These are phyloP conservation scores for Anisodus acutangulus DNA, from an alignment of 257 asterid species.

Conservation along the genomic window DNA sequence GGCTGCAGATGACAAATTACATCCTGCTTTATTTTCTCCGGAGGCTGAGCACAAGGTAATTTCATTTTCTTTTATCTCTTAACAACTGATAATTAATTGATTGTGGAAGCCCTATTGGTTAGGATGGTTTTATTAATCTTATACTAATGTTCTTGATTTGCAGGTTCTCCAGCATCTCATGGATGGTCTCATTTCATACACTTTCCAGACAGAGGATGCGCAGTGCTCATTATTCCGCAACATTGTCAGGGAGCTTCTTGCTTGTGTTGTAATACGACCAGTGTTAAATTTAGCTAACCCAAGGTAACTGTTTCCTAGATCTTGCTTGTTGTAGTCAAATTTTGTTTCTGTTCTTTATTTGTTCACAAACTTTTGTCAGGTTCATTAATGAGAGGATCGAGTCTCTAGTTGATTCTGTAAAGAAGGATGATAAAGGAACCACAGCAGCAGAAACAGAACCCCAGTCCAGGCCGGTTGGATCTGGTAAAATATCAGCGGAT, in stretches of 20 bases:
- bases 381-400: constrained; percentile 93
- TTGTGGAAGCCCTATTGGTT: not conserved
- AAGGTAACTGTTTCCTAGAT: constrained; percentile 49
- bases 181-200: constrained; percentile 76
- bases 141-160: constrained; percentile 28
- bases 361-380: constrained; percentile 56
- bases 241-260: constrained; percentile 84
- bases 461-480: constrained; percentile 48
- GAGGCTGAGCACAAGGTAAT: constrained; percentile 96
- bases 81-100: constrained; percentile 1
- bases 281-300: constrained; percentile 91
- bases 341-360: constrained; percentile 39
- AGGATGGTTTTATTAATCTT: not conserved
- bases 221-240: constrained; percentile 78
- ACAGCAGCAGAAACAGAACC: constrained; percentile 45
- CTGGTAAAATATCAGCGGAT: constrained; percentile 54
- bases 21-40: constrained; percentile 84
- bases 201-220: constrained; percentile 76
- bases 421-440: constrained; percentile 65
- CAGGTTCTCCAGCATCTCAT: constrained; percentile 95
- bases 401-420: constrained; percentile 59
- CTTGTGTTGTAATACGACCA: constrained; percentile 91
- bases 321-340: constrained; percentile 31
- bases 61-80: constrained; percentile 31
- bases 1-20: constrained; percentile 84